Evolutionary conservation across 768 basidiomycete species (phyloP), one percentile per base, ranked within the genome.

Genomic region (Boletellus emodensis): DNA sequence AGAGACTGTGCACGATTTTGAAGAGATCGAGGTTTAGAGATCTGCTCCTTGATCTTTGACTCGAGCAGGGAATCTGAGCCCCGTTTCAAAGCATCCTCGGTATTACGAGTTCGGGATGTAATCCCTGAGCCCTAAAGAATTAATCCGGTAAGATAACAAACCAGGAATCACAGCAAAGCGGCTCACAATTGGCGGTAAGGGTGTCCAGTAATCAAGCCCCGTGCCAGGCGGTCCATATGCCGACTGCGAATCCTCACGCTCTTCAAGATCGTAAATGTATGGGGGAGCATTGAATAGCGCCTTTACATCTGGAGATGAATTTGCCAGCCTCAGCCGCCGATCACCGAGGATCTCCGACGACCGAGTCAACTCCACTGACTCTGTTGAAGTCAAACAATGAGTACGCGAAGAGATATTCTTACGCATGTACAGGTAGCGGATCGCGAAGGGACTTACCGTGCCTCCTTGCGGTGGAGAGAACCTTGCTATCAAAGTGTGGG

Each of bases 401-500:
- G 45, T 40, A 30, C 55, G 26, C 38, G 46, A 30, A 54, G 34
- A 36, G 2, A 15, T 9, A 28, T 13, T 35, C 32, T 44, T 22
- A 30, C 33, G 40, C 26, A 40, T 48, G 46, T 53, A 47, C 72
- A 53, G 57, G 76, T 76, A 78, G 50, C 40, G 41, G 18, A 54
- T 52, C 52, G 45, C 20, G 37, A 20, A 18, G 20, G 33, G 28
- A 57, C 68, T 72, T 65, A 63, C 87, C 87, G 51, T 82, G 80
- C 44, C 83, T 80, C 59, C 83, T 78, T 9, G 86, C 81, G 18
- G 87, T 85, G 14, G 93, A 85, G 42, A 96, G 76, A 2, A 96
- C 83, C 69, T 94, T 96, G 72, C 90, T 92, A 65, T 96, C 92
- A 67, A 96, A 95, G 68, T 95, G 93, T 22, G 93, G 90, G 77